Percentiles rank a stretch among this genome's conserved stretches.
Evolutionary conservation across 371 early-diverging fungal species (phyloP).

Genomic region (Paraphysoderma sedebokerense): DNA sequence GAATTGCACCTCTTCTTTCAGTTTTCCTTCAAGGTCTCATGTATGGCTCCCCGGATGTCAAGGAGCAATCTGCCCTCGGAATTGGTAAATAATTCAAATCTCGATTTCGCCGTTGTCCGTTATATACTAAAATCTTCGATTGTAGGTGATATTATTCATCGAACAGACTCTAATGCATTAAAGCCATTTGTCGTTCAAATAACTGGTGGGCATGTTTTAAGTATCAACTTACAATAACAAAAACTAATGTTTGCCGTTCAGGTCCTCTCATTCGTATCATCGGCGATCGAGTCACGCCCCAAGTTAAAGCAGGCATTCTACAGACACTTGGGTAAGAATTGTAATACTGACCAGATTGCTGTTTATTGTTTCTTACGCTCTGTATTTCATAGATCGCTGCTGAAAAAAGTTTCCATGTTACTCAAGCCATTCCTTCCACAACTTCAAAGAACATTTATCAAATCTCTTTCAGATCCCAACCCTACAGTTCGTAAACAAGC

Average conservation of each 20-base stretch:
- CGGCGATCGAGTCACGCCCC: conserved; percentile 80
- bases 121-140: not conserved
- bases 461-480: conserved; percentile 61
- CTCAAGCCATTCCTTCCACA: conserved; percentile 95
- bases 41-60: conserved; percentile 63
- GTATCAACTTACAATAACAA: no score
- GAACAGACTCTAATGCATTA: conserved; percentile 55
- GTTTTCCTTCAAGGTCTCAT: conserved; percentile 88
- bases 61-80: conserved; percentile 71
- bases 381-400: conserved; percentile 26
- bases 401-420: conserved; percentile 63
- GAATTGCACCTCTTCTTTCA: conserved; percentile 72
- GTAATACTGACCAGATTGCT: conserved; percentile 1
- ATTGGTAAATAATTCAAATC: conserved; percentile 18
- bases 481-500: conserved; percentile 57
- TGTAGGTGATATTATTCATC: conserved; percentile 52
- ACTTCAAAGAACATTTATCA: conserved; percentile 90
- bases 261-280: conserved; percentile 95
- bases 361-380: not conserved
- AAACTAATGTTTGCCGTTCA: no score
- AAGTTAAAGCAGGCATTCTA: conserved; percentile 81
- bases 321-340: conserved; percentile 44
- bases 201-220: no score
- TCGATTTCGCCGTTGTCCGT: conserved; percentile 1
- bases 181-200: conserved; percentile 79